These are phyloP conservation scores for Aspergillus caelatus DNA, from an alignment of 2,329 filamentous ascomycete species.

Conservation along the genomic window DNA sequence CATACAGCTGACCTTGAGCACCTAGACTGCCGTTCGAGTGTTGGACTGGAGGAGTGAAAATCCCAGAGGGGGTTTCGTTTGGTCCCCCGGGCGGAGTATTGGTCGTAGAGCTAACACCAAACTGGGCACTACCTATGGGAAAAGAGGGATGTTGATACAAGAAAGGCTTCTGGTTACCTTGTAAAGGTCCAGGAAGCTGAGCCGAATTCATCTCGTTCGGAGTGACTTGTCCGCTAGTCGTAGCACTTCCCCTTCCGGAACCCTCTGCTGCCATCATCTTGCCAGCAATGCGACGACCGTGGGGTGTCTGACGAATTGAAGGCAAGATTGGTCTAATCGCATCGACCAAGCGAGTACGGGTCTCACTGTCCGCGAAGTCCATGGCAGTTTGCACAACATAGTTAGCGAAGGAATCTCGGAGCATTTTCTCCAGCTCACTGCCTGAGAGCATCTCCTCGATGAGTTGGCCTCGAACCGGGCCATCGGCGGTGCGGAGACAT, in stretches of 20 bases:
- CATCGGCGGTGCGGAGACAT: conserved; percentile 80
- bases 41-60: conserved; percentile 35
- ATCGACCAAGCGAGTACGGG: conserved; percentile 77
- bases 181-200: conserved; percentile 37
- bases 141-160: conserved; percentile 34
- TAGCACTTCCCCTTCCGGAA: conserved; percentile 41
- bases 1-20: conserved; percentile 32
- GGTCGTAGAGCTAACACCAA: conserved; percentile 25
- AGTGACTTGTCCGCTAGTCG: conserved; percentile 42
- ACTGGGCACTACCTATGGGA: conserved; percentile 28
- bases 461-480: conserved; percentile 74
- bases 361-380: conserved; percentile 75
- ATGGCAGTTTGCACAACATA: conserved; percentile 97
- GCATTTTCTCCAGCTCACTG: conserved; percentile 80
- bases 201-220: conserved; percentile 43
- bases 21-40: conserved; percentile 31
- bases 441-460: conserved; percentile 77
- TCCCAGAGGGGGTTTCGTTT: conserved; percentile 29
- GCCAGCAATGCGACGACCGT: conserved; percentile 88
- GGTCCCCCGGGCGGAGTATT: conserved; percentile 32
- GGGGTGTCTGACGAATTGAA: conserved; percentile 84
- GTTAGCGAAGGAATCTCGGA: conserved; percentile 93
- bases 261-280: conserved; percentile 71
- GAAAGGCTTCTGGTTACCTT: conserved; percentile 32
- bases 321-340: conserved; percentile 82